Evolutionary conservation across 108 stramenopile genomes (phyloP).

Genomic region (Discostella pseudostelligera): DNA sequence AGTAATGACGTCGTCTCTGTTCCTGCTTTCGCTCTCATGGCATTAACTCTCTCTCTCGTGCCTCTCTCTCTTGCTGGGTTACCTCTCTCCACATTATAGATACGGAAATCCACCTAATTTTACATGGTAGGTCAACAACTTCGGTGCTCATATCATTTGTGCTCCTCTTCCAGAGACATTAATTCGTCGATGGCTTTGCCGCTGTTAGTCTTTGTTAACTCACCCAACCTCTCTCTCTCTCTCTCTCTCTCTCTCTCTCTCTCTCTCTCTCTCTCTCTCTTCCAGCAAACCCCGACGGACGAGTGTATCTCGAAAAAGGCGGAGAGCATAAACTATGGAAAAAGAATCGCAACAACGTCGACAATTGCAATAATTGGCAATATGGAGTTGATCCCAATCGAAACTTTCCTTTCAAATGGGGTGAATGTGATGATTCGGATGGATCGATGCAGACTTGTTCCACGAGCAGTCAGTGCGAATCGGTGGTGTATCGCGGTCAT

Average conservation of each 20-base stretch:
- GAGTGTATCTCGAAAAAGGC: constrained; percentile 2
- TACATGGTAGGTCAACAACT: constrained; percentile 4
- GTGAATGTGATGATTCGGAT: not conserved
- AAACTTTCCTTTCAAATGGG: constrained; percentile 23
- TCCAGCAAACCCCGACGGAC: constrained; percentile 10
- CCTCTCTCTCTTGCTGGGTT: too few relatives aligned
- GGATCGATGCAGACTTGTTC: constrained; percentile 1
- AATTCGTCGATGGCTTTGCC: not conserved
- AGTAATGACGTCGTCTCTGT: too few relatives aligned
- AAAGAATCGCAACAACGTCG: constrained; percentile 12
- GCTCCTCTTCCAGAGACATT: too few relatives aligned
- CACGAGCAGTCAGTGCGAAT: not conserved
- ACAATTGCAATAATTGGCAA: not conserved
- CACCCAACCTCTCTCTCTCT: not conserved
- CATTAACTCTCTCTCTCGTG: too few relatives aligned
- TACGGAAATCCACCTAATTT: constrained; percentile 9
- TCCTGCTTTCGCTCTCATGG: too few relatives aligned
- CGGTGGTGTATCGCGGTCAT: constrained; percentile 11
- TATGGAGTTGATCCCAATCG: constrained; percentile 14
- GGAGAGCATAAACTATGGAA: constrained; percentile 3
- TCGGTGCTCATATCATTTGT: too few relatives aligned
- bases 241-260: not conserved
- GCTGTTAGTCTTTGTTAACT: not conserved
- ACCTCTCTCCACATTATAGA: not conserved
- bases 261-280: not conserved